Percentiles rank a stretch among this genome's conserved stretches.
These are phyloP conservation scores for Zelopaecilomyces penicillatus DNA, from an alignment of 2,329 filamentous ascomycete genomes.

Conservation along the genomic window DNA sequence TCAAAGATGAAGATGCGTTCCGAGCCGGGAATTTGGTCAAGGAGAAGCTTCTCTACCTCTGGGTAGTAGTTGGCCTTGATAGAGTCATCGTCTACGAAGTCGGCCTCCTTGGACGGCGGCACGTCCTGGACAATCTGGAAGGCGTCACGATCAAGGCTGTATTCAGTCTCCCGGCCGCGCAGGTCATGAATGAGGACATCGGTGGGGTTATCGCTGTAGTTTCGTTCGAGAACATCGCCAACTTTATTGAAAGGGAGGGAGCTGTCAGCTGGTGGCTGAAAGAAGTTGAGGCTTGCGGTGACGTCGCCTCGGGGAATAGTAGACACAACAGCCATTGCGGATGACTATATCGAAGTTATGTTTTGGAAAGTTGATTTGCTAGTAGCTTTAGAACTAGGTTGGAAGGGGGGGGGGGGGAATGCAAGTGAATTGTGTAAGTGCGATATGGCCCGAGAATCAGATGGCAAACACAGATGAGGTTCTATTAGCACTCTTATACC, in stretches of 20 bases:
- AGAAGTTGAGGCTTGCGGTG: slow-evolving; percentile 58
- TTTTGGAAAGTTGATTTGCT: too few relatives aligned
- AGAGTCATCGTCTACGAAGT: slow-evolving; percentile 60
- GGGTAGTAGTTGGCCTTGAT: slow-evolving; percentile 74
- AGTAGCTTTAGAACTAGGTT: too few relatives aligned
- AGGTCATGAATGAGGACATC: slow-evolving; percentile 60
- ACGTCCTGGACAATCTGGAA: slow-evolving; percentile 59
- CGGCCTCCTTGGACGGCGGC: slow-evolving; percentile 37
- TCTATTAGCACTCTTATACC: too few relatives aligned
- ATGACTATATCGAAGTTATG: not conserved
- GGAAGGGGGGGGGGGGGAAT: too few relatives aligned
- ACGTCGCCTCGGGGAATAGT: slow-evolving; percentile 51
- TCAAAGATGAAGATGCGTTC: slow-evolving; percentile 69
- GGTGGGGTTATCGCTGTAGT: slow-evolving; percentile 47
- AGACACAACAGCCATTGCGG: slow-evolving; percentile 32
- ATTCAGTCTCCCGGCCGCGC: slow-evolving; percentile 59
- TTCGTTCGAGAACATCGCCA: slow-evolving; percentile 55
- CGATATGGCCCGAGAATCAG: too few relatives aligned
- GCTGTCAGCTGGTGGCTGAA: slow-evolving; percentile 50
- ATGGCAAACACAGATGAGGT: too few relatives aligned
- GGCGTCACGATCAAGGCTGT: slow-evolving; percentile 63
- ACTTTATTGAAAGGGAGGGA: slow-evolving; percentile 58
- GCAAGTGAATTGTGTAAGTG: too few relatives aligned
- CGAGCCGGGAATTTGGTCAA: slow-evolving; percentile 57
- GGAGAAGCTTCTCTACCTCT: slow-evolving; percentile 66